Base-by-base conservation (phyloP, 139 green algal species). In the Limnomonas spitsbergensis region DNA sequence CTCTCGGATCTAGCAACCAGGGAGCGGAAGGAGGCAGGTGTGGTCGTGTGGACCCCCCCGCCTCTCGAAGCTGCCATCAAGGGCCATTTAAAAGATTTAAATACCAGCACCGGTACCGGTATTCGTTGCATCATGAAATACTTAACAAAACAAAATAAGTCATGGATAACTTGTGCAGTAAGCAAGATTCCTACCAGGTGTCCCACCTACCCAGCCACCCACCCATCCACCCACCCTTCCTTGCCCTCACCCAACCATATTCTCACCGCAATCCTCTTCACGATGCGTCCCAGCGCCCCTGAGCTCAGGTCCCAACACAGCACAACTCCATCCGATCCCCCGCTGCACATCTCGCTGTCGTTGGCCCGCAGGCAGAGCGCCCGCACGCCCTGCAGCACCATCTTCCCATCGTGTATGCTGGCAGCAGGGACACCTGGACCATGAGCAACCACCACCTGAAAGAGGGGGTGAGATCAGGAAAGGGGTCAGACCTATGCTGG, bases 331-430 rank as follows among this genome's bases (percentile, higher is more conserved):
- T 89, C 85, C n/a, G 83, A 82, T 7, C 86, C 87, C 1, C 81
- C 87, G 2, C 54, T 89, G 6, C 84, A 76, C 52, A 90, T 80
- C 79, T 91, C 87, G n/a, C n/a, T n/a, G n/a, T n/a, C n/a, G n/a
- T n/a, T n/a, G n/a, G n/a, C n/a, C 20, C 83, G 75, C n/a, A 89
- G 69, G 9, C 73, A 83, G 76, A 92, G 78, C 4, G 42, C 79
- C 29, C 88, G 80, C 53, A 92, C 85, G 7, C 88, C 88, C 38
- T 86, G 75, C 68, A 89, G 78, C 24, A 75, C 47, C 1, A 56
- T 72, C 39, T 79, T 77, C 14, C 86, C 84, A 68, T 90, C 77
- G 66, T 85, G 81, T 0, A 89, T 71, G 66, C 69, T 85, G 39
- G 81, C 75, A 38, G 78, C 75, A 47, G 80, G 83, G 0, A 69